phyloP scores from a whole-genome alignment of 257 asterid genomes.

The Solanum pinnatisectum region DNA sequence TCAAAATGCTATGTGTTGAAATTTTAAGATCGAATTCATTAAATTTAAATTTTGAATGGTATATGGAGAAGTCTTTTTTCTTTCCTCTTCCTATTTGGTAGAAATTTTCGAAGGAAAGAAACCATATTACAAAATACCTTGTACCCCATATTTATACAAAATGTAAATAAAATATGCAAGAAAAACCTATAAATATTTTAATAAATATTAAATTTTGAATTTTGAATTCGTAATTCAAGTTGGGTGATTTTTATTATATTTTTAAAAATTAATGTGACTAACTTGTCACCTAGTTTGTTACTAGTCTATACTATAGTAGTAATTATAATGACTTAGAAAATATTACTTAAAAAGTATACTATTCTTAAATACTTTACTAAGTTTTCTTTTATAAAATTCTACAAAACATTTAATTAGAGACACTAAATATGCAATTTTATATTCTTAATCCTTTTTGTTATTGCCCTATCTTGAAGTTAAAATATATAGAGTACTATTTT shows the following conservation, averaged over 20 bases:
- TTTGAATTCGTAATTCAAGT: background rate
- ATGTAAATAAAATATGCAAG: background rate
- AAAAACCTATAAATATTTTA: background rate
- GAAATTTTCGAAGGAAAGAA: background rate
- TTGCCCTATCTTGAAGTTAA: background rate
- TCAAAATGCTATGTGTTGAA: background rate
- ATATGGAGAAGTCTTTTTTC: background rate
- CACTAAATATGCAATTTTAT: background rate
- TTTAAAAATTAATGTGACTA: background rate
- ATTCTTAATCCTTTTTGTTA: background rate
- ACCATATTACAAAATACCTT: background rate
- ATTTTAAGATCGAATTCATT: background rate
- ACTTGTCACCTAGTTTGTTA: background rate
- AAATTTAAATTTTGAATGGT: background rate
- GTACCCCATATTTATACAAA: background rate
- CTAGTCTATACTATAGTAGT: background rate
- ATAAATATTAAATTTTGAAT: background rate
- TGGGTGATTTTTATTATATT: background rate
- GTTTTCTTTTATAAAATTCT: background rate
- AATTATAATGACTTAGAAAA: background rate
- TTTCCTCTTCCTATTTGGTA: background rate
- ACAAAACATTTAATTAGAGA: background rate
- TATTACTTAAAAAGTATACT: background rate
- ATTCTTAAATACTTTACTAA: background rate
- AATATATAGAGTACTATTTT: background rate